These are phyloP conservation scores for Capsicum baccatum DNA, from an alignment of 257 asterid species.

Conservation along the genomic window DNA sequence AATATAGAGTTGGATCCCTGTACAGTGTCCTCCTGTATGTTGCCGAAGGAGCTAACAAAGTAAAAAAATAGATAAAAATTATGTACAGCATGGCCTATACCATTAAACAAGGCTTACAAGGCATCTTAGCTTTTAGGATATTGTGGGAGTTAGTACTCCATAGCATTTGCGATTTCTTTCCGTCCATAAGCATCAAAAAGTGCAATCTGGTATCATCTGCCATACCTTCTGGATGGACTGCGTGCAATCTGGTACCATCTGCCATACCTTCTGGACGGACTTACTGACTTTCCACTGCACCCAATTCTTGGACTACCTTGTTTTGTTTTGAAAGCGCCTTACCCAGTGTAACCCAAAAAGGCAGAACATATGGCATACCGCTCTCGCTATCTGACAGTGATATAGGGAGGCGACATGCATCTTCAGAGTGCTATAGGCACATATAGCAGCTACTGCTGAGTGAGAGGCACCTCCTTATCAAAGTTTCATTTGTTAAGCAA, in stretches of 20 bases:
- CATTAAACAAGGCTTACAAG: background rate
- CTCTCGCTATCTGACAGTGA: conserved; percentile 2
- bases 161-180: background rate
- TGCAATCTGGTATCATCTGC: background rate
- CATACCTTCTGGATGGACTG: too few species aligned
- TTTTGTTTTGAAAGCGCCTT: background rate
- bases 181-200: background rate
- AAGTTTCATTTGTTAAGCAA: background rate
- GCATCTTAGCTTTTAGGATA: background rate
- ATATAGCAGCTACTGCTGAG: conserved; percentile 10
- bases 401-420: conserved; percentile 20
- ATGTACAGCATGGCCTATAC: background rate
- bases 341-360: background rate
- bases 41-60: background rate
- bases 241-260: background rate
- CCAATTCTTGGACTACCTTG: background rate
- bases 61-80: background rate
- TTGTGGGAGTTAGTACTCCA: background rate
- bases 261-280: conserved; percentile 21
- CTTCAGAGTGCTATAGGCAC: conserved; percentile 8
- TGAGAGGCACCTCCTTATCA: background rate
- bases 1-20: background rate
- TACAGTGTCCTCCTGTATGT: background rate
- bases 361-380: conserved; percentile 6
- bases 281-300: background rate